Conservation (phyloP, 1,284 basidiomycete genomes). For the Puccinia coronata region DNA sequence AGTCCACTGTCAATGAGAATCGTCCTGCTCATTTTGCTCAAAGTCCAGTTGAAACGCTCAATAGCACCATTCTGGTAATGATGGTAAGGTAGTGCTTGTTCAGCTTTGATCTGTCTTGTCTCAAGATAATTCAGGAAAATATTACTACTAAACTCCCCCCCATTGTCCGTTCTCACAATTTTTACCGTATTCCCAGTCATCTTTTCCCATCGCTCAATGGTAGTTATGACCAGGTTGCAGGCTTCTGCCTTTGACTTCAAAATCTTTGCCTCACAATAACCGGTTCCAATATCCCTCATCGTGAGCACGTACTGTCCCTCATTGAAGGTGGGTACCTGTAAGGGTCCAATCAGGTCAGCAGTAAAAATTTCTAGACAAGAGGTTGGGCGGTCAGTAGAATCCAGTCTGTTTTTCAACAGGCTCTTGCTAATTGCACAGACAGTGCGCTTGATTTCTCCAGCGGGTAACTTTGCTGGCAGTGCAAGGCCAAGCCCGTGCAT, state of each 20-base stretch:
- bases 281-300: not conserved
- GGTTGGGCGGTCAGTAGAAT: not conserved
- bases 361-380: not conserved
- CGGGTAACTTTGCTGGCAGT: not conserved
- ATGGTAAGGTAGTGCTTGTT: not conserved
- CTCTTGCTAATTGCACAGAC: not conserved
- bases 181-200: not conserved
- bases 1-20: no score
- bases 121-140: not conserved
- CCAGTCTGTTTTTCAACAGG: not conserved
- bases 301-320: not conserved
- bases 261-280: not conserved
- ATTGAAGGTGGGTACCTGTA: not conserved
- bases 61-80: not conserved
- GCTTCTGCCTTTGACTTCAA: not conserved
- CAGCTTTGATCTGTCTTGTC: not conserved
- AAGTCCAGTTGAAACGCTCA: no score
- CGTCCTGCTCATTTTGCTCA: not conserved
- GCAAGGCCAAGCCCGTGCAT: no score
- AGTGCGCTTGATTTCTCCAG: not conserved
- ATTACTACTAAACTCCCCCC: not conserved
- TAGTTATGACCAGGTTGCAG: not conserved
- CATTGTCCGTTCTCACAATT: not conserved
- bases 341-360: not conserved
- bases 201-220: not conserved